Evolutionary conservation across 257 asterid species (phyloP), one percentile per base, ranked within the genome.

Genomic region (Nicotiana noctiflora): DNA sequence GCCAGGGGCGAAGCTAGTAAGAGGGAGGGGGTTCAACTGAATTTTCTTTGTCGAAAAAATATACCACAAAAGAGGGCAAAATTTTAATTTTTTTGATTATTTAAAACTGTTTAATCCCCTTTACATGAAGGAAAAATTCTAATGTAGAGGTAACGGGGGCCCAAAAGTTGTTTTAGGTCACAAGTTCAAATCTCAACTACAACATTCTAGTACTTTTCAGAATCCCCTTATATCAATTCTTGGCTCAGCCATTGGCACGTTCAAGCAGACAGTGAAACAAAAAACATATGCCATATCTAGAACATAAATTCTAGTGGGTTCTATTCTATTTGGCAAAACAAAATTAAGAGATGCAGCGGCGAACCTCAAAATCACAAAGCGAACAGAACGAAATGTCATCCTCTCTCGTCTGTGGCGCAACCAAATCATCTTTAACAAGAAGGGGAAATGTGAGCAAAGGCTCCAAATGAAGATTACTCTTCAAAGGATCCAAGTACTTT

Each of bases 361-460:
- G 6, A 78, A 93, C 98, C 99, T 93, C 94, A 70, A 92, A 93
- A 86, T 93, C 96, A 82, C 99, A 95, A 40, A 92, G 91, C 76
- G 93, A 81, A 88, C 98, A 95, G 83, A 95, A 93, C 2, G 99
- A 93, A 85, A 92, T 78, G 53, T 92, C 94, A 6, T 90, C 88
- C 74, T 90, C 89, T 80, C 87, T 92, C 0, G 91, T 91, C 81
- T 86, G 83, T 3, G 94, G 91, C 14, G 90, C 66, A 23, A 92
- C 81, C 75, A 93, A 86, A 86, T 91, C 94, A 68, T 89, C 96
- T 81, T 87, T 89, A 49, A 91, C 84, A 27, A 92, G 79, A 31
- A 93, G 94, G 66, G 94, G 93, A 76, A 92, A 91, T 44, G 93
- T 89, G 82, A 91, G 89, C 25, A 90, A 89, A 80, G 98, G 94